phyloP scores from a whole-genome alignment of 805 yeast genomes.

The Cyberlindnera sargentensis region DNA sequence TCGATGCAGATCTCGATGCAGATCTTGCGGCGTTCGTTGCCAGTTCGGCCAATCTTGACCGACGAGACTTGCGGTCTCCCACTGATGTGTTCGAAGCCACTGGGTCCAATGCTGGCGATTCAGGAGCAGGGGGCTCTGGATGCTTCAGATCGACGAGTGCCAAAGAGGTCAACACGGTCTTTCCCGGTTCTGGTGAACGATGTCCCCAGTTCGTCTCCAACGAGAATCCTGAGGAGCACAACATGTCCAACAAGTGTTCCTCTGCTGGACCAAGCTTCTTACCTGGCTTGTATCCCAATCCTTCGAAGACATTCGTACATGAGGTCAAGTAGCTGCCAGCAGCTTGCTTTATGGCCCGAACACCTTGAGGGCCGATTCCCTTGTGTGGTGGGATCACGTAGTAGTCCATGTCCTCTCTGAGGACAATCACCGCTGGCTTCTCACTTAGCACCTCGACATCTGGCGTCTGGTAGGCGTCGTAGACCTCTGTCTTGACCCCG shows the following conservation, averaged over 20 bases:
- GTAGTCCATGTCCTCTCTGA: conserved; percentile 90
- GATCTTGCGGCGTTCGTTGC: conserved; percentile 51
- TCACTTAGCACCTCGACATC: conserved; percentile 63
- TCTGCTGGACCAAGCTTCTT: conserved; percentile 80
- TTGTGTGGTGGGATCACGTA: conserved; percentile 77
- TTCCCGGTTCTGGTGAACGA: conserved; percentile 79
- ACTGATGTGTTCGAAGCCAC: conserved; percentile 31
- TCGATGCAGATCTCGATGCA: conserved; percentile 51
- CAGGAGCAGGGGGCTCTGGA: conserved; percentile 19
- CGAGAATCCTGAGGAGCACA: conserved; percentile 80
- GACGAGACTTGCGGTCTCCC: conserved; percentile 29
- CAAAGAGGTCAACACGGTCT: conserved; percentile 80
- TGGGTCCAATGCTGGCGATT: conserved; percentile 33
- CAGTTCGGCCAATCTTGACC: conserved; percentile 52
- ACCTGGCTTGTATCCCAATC: conserved; percentile 56
- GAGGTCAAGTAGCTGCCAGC: conserved; percentile 62
- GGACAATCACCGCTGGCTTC: conserved; percentile 85
- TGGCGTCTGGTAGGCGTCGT: conserved; percentile 31
- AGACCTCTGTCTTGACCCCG: conserved; percentile 32
- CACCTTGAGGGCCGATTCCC: conserved; percentile 48
- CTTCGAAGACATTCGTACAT: conserved; percentile 64
- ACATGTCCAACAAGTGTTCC: conserved; percentile 90
- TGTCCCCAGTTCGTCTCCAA: conserved; percentile 76
- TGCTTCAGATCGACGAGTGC: conserved; percentile 57
- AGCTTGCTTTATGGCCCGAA: conserved; percentile 60